phyloP scores from a whole-genome alignment of 2,329 filamentous ascomycete species.

The Hypoxylon sp. region DNA sequence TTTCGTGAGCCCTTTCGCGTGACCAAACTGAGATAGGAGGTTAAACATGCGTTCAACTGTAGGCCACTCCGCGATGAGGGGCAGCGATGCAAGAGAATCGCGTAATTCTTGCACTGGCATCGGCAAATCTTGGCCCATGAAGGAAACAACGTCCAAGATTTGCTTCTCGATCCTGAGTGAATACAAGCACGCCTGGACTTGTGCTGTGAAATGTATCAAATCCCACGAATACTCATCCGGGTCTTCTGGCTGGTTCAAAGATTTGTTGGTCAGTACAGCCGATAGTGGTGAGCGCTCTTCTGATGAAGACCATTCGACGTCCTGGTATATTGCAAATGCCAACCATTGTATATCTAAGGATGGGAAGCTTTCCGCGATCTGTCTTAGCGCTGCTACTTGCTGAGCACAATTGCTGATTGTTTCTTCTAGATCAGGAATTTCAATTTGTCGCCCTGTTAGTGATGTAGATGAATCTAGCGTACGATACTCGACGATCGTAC shows the following conservation, averaged over 20 bases:
- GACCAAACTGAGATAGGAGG: constrained; percentile 29
- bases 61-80: constrained; percentile 47
- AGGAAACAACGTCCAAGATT: constrained; percentile 54
- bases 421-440: constrained; percentile 44
- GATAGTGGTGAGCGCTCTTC: constrained; percentile 52
- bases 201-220: constrained; percentile 70
- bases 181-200: constrained; percentile 71
- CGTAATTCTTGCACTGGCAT: constrained; percentile 36
- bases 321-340: constrained; percentile 54
- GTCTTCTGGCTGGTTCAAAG: constrained; percentile 47
- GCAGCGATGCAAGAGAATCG: constrained; percentile 39
- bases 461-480: constrained; percentile 50
- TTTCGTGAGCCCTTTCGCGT: constrained; percentile 25
- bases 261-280: constrained; percentile 48
- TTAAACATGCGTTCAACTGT: constrained; percentile 41
- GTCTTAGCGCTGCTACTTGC: constrained; percentile 46
- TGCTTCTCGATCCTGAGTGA: constrained; percentile 70
- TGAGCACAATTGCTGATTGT: constrained; percentile 41
- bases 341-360: constrained; percentile 50
- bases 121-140: constrained; percentile 31
- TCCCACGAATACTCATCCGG: constrained; percentile 63
- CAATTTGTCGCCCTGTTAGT: constrained; percentile 51
- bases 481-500: constrained; percentile 55
- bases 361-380: constrained; percentile 37
- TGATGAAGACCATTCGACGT: constrained; percentile 51